phyloP scores from a whole-genome alignment of 805 yeast species.

The Jamesozyma rosinii region DNA sequence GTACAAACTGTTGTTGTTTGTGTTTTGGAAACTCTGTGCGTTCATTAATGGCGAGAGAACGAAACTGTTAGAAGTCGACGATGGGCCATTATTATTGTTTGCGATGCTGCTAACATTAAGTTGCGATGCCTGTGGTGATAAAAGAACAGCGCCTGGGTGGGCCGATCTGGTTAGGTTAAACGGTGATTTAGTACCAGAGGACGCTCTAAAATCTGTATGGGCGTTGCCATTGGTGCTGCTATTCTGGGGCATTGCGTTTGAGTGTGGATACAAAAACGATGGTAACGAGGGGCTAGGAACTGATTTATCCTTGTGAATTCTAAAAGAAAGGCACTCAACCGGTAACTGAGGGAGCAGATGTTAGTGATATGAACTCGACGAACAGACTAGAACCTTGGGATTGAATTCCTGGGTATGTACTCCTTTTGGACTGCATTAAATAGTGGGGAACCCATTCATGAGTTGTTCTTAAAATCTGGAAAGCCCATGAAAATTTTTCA shows the following conservation, averaged over 20 bases:
- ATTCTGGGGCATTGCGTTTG: not conserved
- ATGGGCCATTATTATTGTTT: not conserved
- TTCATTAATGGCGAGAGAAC: constrained; percentile 8
- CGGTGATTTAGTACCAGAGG: constrained; percentile 4
- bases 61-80: not conserved
- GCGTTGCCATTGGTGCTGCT: not conserved
- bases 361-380: too few species aligned
- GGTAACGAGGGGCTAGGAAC: too few species aligned
- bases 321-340: not conserved
- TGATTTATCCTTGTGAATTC: too few species aligned
- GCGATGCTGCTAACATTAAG: not conserved
- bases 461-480: too few species aligned
- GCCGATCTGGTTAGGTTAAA: constrained; percentile 22
- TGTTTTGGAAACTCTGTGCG: not conserved
- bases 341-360: not conserved
- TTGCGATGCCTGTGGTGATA: constrained; percentile 27
- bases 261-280: too few species aligned
- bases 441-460: too few species aligned
- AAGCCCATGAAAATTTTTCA: not conserved
- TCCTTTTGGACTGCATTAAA: too few species aligned
- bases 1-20: not conserved
- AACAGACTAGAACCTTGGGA: too few species aligned
- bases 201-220: not conserved
- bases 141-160: constrained; percentile 36
- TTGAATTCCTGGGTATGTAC: too few species aligned